Conservation (phyloP, 2,329 filamentous ascomycete genomes). For the Phoma sp. region DNA sequence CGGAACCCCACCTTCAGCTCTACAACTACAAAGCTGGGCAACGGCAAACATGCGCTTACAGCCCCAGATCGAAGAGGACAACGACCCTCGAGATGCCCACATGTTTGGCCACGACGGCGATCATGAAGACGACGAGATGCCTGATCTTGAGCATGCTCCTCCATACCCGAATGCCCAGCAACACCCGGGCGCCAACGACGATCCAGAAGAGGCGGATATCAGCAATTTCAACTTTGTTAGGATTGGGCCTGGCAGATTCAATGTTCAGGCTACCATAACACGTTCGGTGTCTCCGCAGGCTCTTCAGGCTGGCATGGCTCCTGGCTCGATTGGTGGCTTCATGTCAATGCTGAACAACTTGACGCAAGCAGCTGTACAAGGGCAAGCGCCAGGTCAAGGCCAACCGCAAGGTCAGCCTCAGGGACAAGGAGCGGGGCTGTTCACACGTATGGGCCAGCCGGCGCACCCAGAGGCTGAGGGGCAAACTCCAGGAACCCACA, state of each 20-base stretch:
- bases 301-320: conserved; percentile 26
- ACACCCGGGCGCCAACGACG: conserved; percentile 57
- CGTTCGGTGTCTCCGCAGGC: conserved; percentile 37
- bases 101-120: conserved; percentile 36
- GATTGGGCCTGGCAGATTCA: conserved; percentile 42
- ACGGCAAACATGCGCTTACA: conserved; percentile 25
- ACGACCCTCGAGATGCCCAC: conserved; percentile 65
- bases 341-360: conserved; percentile 56
- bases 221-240: conserved; percentile 53
- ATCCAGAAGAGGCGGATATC: conserved; percentile 58
- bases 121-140: conserved; percentile 39
- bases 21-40: neutral
- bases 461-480: conserved; percentile 24
- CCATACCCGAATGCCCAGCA: conserved; percentile 48
- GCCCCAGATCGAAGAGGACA: conserved; percentile 56
- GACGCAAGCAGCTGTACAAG: conserved; percentile 40
- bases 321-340: conserved; percentile 49
- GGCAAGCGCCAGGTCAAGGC: conserved; percentile 10
- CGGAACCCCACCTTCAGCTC: conserved; percentile 15
- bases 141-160: conserved; percentile 33
- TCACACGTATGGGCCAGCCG: conserved; percentile 20
- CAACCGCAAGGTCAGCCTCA: conserved; percentile 17
- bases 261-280: conserved; percentile 44
- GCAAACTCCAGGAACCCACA: conserved; percentile 21
- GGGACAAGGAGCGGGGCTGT: conserved; percentile 26